Conservation (phyloP, 192 early-diverging fungal genomes). For the Rhizophagus sp. region DNA sequence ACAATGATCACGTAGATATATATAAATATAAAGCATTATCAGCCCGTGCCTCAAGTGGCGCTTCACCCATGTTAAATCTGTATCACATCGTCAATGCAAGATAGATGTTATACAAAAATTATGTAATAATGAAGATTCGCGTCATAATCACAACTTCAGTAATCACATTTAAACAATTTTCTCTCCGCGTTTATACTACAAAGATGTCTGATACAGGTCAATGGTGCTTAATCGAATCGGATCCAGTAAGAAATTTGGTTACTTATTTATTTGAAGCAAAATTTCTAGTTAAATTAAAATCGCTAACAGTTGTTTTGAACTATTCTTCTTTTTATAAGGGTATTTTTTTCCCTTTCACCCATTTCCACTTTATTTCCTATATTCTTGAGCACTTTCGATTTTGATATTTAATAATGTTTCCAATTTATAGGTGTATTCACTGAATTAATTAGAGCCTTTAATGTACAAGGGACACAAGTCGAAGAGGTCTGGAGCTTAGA, state of each 20-base stretch:
- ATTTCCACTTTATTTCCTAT: neutral
- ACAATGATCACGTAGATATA: too few relatives aligned
- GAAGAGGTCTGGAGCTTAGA: slow-evolving; percentile 83
- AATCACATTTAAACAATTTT: neutral
- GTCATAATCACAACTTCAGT: too few relatives aligned
- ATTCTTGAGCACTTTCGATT: neutral
- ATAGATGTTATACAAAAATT: too few relatives aligned
- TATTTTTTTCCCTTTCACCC: neutral
- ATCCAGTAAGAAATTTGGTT: slow-evolving; percentile 55
- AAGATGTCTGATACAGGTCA: slow-evolving; percentile 63
- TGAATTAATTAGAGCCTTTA: slow-evolving; percentile 76
- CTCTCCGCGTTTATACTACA: neutral
- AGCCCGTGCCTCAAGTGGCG: too few relatives aligned
- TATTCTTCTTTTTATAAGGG: neutral
- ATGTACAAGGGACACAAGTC: slow-evolving; percentile 70
- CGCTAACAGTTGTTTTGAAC: neutral
- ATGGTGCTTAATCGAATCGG: slow-evolving; percentile 87
- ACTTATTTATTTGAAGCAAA: neutral
- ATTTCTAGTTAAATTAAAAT: neutral
- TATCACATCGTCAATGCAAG: too few relatives aligned
- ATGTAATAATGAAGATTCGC: too few relatives aligned
- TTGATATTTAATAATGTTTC: neutral
- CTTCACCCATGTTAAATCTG: too few relatives aligned
- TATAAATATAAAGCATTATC: too few relatives aligned
- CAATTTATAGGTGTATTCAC: slow-evolving; percentile 68